Base-by-base conservation (phyloP, 2,329 filamentous ascomycete genomes). In the Diplodia corticola region DNA sequence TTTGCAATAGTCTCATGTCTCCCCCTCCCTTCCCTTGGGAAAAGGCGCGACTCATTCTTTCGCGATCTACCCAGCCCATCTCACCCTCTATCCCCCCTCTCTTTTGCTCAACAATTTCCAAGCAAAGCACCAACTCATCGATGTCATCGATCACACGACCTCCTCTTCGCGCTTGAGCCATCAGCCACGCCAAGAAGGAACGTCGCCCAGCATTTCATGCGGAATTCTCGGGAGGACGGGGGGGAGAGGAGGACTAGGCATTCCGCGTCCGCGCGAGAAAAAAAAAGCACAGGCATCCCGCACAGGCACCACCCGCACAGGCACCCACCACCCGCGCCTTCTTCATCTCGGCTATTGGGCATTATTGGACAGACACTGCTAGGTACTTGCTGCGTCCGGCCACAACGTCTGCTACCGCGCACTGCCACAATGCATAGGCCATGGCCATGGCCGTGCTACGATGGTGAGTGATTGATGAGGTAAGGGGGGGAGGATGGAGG, bases 301-400 rank as follows among this genome's bases (percentile, higher is more conserved):
- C n/a, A n/a, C n/a, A n/a, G n/a, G 40, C 40, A 44, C 20, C 40
- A n/a, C 40, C 26, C 35, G 57, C 57, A 61, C 57, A 61, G 57
- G 57, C 28, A 33, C 26, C 40, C n/a, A n/a, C n/a, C n/a, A n/a
- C n/a, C n/a, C n/a, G n/a, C n/a, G 9, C 5, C 28, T 13, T 5
- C n/a, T 46, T 61, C 57, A 61, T 61, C 44, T 61, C 57, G 57
- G 57, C 57, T 61, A 49, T 26, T n/a, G 28, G 22, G n/a, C n/a
- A n/a, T n/a, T n/a, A n/a, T n/a, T n/a, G n/a, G n/a, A n/a, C n/a
- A n/a, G n/a, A n/a, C n/a, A n/a, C n/a, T n/a, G n/a, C n/a, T n/a
- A n/a, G n/a, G n/a, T n/a, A 26, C 28, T 61, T 49, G 20, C 13
- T n/a, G 28, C n/a, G n/a, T n/a, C n/a, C n/a, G n/a, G n/a, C n/a